Evolutionary conservation across 352 stramenopile species (phyloP).

Genomic region (Globisporangium camurandrum): DNA sequence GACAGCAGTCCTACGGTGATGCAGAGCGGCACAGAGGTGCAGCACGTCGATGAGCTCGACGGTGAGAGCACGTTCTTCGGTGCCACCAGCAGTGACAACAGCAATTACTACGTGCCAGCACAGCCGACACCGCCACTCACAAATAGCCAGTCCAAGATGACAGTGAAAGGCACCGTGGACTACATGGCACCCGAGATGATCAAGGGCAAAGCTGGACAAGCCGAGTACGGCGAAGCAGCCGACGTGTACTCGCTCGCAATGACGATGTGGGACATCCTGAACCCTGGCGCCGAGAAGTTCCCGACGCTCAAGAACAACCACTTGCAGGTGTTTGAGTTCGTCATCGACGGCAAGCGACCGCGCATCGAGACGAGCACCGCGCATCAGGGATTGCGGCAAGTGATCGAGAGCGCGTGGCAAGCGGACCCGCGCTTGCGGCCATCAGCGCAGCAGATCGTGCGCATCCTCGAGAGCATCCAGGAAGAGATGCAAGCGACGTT

Average conservation of each 20-base stretch:
- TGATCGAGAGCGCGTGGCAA: constrained; percentile 18
- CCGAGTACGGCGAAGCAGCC: constrained; percentile 49
- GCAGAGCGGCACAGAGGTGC: background rate
- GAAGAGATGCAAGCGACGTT: constrained; percentile 13
- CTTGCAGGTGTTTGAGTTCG: constrained; percentile 28
- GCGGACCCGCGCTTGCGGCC: constrained; percentile 9
- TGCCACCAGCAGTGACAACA: constrained; percentile 2
- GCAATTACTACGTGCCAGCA: background rate
- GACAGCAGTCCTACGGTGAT: too few relatives aligned
- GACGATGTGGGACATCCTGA: constrained; percentile 72
- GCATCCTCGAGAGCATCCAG: constrained; percentile 19
- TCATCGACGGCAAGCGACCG: constrained; percentile 32
- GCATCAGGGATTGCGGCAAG: constrained; percentile 9
- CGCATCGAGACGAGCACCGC: constrained; percentile 5
- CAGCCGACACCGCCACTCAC: constrained; percentile 1
- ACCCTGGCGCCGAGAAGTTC: constrained; percentile 44
- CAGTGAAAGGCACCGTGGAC: constrained; percentile 61
- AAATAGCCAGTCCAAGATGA: constrained; percentile 35
- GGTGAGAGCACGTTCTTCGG: background rate
- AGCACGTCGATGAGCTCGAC: background rate
- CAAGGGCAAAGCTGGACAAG: constrained; percentile 42
- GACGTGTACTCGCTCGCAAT: constrained; percentile 73
- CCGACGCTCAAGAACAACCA: constrained; percentile 24
- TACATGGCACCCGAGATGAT: constrained; percentile 84
- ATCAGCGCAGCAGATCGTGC: constrained; percentile 19